Conservation (phyloP, 2,329 filamentous ascomycete species). For the Colletotrichum chlorophyti region DNA sequence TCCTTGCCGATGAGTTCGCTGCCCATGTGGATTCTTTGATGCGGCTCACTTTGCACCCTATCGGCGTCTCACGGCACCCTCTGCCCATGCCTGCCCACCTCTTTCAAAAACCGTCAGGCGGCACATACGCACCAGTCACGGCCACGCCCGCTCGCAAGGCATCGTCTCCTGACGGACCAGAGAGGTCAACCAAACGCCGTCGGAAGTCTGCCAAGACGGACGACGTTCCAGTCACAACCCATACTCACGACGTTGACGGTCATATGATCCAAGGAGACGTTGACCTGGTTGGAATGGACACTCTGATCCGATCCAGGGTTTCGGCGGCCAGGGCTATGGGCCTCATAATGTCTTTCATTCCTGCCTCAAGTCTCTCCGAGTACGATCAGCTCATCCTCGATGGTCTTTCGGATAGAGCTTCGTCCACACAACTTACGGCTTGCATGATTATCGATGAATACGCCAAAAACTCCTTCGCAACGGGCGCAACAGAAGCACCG, state of each 20-base stretch:
- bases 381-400: conserved; percentile 72
- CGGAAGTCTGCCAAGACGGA: conserved; percentile 87
- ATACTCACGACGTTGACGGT: conserved; percentile 94
- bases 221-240: conserved; percentile 64
- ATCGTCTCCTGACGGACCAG: conserved; percentile 59
- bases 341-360: conserved; percentile 79
- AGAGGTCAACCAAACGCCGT: conserved; percentile 76
- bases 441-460: conserved; percentile 90
- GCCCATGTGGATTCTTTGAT: conserved; percentile 82
- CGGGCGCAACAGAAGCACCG: conserved; percentile 51
- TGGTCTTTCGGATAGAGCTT: conserved; percentile 74
- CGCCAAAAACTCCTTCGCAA: no score
- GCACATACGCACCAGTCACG: conserved; percentile 70
- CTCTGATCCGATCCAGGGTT: conserved; percentile 87
- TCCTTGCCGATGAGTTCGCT: conserved; percentile 76
- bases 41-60: conserved; percentile 84
- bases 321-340: conserved; percentile 87
- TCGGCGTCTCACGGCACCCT: conserved; percentile 89
- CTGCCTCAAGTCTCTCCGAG: conserved; percentile 64
- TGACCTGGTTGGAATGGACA: conserved; percentile 89
- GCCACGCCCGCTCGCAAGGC: conserved; percentile 53
- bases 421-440: conserved; percentile 85
- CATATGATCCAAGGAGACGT: conserved; percentile 98
- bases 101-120: conserved; percentile 92
- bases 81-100: conserved; percentile 89